Evolutionary conservation across 441 rosid species (phyloP), one percentile per base, ranked within the genome.

Genomic region (Eutrema salsugineum): DNA sequence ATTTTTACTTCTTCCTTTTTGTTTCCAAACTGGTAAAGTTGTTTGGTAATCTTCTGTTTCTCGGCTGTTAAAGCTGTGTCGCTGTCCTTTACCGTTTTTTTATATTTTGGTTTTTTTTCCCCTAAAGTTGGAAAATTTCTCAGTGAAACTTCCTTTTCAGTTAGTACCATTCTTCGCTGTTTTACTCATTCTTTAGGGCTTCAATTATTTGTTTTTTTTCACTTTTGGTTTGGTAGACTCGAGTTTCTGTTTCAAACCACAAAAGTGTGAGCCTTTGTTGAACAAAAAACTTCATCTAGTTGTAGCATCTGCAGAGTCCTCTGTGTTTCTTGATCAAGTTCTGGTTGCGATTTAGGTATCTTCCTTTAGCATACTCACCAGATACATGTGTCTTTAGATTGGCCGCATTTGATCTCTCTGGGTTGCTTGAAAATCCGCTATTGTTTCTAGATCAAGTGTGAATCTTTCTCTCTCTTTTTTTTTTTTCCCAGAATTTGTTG

Each of bases 141-240:
- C 38, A 48, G 49, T 56, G 72, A 49, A 40, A 76, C 58, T 40
- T 63, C 42, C 47, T 57, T 63, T 57, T 62, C 70, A 46, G 64
- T 60, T 60, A 5, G 39, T 74, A 42, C 56, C 16, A 48, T 35
- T 74, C 33, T 62, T 68, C 58, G 53, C 69, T 70, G 67, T 58
- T 50, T 70, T 5, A 70, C 76, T 76, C 71, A 40, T 49, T 63
- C 71, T 56, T 63, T 56, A 64, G 71, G 68, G 47, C 33, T 76
- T 66, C 17, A 42, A 24, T 3, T n/a, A n/a, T 19, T 28, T 11
- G 8, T 12, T 19, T 1, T 28, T 40, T 7, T 32, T 12, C 35
- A 47, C 39, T 61, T 47, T 28, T 59, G 9, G 22, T 67, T 55
- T 46, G 43, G 36, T 62, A 16, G 28, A 62, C 44, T 54, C 63